Evolutionary conservation across 192 early-diverging fungal genomes (phyloP), one percentile per base, ranked within the genome.

Genomic region (Paraglomus occultum): DNA sequence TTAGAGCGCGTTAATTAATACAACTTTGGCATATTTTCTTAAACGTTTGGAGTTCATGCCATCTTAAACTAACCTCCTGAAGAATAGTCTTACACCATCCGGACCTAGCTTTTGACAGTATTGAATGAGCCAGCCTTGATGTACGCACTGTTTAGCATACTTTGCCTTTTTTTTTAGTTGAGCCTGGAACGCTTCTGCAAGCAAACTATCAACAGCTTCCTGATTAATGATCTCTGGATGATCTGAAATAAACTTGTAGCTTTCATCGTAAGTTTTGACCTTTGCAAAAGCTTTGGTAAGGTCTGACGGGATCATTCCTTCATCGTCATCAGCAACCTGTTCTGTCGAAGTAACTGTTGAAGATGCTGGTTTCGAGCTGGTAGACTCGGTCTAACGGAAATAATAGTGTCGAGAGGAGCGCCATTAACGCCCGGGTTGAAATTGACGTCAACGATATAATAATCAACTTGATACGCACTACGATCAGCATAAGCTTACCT

Each of bases 31-130:
- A 23, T 38, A 67, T 31, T 12, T 58, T 18, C 2, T 14, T 55
- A 15, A 23, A 2, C 57, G 15, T 4, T 31, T 1, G 1, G 12
- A 11, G 7, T 23, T 46, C 51, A 38, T 38, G 17, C n/a, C n/a
- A n/a, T n/a, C 12, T 67, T 18, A 12, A 49, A n/a, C 61, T 68
- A 82, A 87, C 80, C 91, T 89, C 49, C 75, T 75, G 76, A 95
- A 95, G 73, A 98, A 98, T 23, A 94, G 72, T 17, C 79, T 82
- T 15, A 94, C 85, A 39, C 96, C 96, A 69, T 92, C 89, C 50
- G 82, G 76, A 46, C 95, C 94, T 44, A 98, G 82, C 45, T 90
- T 79, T 17, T 84, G 80, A 67, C 90, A 91, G 72, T 97, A 98
- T 68, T 94, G 91, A 52, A 98, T 79, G 8, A 95, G 80, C 70